Conservation (phyloP, 352 stramenopile genomes). For the Blastocystis hominis region DNA sequence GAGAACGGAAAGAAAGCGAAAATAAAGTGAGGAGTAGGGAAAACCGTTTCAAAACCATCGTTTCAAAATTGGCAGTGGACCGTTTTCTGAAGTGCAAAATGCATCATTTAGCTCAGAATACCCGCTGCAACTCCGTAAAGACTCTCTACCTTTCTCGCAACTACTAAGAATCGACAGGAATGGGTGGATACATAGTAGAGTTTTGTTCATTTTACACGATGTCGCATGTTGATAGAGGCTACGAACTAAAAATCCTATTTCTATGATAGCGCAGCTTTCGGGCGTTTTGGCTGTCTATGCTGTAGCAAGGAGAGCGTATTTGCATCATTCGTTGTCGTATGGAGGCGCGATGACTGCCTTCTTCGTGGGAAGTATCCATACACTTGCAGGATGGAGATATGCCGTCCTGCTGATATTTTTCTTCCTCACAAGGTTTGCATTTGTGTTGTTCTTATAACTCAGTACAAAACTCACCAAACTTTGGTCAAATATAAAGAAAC, state of each 20-base stretch:
- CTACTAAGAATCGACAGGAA: too few relatives aligned
- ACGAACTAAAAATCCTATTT: too few relatives aligned
- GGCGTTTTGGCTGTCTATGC: not conserved
- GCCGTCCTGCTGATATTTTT: slow-evolving; percentile 29
- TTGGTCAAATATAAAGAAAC: slow-evolving; percentile 17
- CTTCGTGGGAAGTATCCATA: slow-evolving; percentile 13
- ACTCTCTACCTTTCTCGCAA: too few relatives aligned
- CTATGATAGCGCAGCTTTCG: not conserved
- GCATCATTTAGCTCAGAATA: too few relatives aligned
- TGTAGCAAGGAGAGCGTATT: not conserved
- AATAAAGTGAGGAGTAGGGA: not conserved
- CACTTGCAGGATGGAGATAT: slow-evolving; percentile 35
- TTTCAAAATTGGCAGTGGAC: too few relatives aligned
- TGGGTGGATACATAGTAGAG: too few relatives aligned
- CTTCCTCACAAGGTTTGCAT: not conserved
- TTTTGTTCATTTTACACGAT: too few relatives aligned
- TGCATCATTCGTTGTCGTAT: slow-evolving; percentile 16
- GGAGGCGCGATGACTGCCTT: not conserved
- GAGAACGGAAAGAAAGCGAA: not conserved
- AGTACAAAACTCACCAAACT: slow-evolving; percentile 40
- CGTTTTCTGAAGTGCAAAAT: too few relatives aligned
- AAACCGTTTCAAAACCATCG: not conserved
- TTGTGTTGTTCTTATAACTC: not conserved
- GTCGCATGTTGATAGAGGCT: too few relatives aligned
- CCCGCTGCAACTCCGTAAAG: too few relatives aligned